A percentile compares a stretch with the other conserved stretches of the same genome.
These are phyloP conservation scores for Naematelia aurantialba DNA, from an alignment of 768 basidiomycete genomes.

Conservation along the genomic window DNA sequence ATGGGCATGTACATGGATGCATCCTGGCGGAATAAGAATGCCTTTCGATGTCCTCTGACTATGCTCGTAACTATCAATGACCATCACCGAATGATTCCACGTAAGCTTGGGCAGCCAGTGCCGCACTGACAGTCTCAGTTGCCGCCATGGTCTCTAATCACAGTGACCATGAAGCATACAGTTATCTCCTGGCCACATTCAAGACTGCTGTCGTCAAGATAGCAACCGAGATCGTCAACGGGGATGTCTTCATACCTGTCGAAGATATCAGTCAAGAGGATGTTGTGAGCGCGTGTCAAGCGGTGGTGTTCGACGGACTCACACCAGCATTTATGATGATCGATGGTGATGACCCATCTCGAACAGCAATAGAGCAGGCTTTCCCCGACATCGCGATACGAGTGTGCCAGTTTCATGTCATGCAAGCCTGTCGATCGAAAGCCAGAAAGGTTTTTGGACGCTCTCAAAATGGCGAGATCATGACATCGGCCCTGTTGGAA, in stretches of 20 bases:
- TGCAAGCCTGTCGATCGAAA: constrained; percentile 8
- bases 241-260: background rate
- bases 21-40: constrained; percentile 16
- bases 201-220: background rate
- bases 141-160: constrained; percentile 8
- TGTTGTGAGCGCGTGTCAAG: background rate
- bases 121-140: constrained; percentile 2
- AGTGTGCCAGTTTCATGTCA: constrained; percentile 13
- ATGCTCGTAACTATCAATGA: constrained; percentile 9
- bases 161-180: background rate
- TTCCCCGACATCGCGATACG: constrained; percentile 4
- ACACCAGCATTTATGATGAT: constrained; percentile 10
- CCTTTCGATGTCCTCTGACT: constrained; percentile 13
- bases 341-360: constrained; percentile 9
- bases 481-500: background rate
- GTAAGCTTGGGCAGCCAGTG: constrained; percentile 2
- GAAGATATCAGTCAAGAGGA: background rate
- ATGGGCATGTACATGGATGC: constrained; percentile 10
- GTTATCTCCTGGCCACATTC: background rate
- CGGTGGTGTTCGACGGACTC: background rate
- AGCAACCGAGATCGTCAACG: background rate
- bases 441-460: background rate
- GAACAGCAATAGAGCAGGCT: constrained; percentile 1
- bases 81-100: constrained; percentile 7
- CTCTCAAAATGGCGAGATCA: background rate